These are phyloP conservation scores for Hypoxylon sp. DNA, from an alignment of 2,329 filamentous ascomycete species.

Conservation along the genomic window DNA sequence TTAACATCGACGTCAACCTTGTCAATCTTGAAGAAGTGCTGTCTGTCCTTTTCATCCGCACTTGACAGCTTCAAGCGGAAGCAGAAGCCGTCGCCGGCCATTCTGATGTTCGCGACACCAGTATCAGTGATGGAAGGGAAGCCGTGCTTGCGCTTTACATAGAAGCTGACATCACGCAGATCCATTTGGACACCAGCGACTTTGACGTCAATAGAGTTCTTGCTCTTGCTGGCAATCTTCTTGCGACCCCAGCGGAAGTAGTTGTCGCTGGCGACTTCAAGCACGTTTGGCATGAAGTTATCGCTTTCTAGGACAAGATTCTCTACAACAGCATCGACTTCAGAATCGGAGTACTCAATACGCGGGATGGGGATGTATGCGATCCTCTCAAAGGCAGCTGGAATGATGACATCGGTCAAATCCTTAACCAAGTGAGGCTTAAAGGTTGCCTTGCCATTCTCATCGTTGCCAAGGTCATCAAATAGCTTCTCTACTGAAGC, in stretches of 20 bases:
- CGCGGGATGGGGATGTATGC: constrained; percentile 94
- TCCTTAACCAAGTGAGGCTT: constrained; percentile 96
- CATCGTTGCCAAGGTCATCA: constrained; percentile 86
- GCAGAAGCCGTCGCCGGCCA: constrained; percentile 88
- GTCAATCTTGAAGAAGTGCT: constrained; percentile 95
- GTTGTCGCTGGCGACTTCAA: constrained; percentile 92
- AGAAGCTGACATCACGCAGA: constrained; percentile 90
- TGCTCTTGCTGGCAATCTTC: constrained; percentile 83
- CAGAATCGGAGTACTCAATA: constrained; percentile 89
- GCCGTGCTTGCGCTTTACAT: constrained; percentile 94
- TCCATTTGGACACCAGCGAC: constrained; percentile 95
- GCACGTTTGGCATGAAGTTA: constrained; percentile 93
- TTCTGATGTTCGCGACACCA: constrained; percentile 88
- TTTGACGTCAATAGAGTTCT: constrained; percentile 85
- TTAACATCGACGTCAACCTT: constrained; percentile 88
- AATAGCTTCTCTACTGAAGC: constrained; percentile 86
- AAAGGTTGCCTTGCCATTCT: constrained; percentile 86
- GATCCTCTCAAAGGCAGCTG: constrained; percentile 84
- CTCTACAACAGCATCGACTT: constrained; percentile 90
- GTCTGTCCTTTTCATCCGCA: constrained; percentile 79
- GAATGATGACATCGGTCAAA: constrained; percentile 87
- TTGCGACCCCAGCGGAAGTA: constrained; percentile 96
- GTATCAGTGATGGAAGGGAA: constrained; percentile 91
- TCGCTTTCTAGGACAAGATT: constrained; percentile 96
- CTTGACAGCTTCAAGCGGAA: constrained; percentile 93